These are phyloP conservation scores for Diaporthe sp. DNA, from an alignment of 2,329 filamentous ascomycete species.

Conservation along the genomic window DNA sequence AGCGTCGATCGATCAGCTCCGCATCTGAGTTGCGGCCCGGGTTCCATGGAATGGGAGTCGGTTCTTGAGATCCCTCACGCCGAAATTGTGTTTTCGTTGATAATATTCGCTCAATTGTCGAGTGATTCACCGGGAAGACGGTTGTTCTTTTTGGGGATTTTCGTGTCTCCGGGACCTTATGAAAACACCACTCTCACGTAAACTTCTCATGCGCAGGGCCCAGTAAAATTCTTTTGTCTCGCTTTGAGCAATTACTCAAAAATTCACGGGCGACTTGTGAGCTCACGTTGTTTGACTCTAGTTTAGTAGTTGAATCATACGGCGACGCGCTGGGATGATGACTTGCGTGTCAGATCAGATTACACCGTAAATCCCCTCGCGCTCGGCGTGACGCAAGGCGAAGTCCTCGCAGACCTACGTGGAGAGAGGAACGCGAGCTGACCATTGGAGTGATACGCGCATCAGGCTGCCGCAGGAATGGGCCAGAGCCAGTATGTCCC, in stretches of 20 bases:
- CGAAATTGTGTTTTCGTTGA: not conserved
- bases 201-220: too few relatives aligned
- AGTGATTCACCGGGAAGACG: too few relatives aligned
- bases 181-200: too few relatives aligned
- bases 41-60: too few relatives aligned
- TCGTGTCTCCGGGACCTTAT: too few relatives aligned
- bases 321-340: not conserved
- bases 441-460: not conserved
- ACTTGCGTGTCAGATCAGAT: accelerated
- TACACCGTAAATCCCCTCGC: not conserved
- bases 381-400: not conserved
- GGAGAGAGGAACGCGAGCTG: not conserved
- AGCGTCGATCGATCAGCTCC: not conserved
- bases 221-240: not conserved
- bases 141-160: too few relatives aligned
- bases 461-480: not conserved
- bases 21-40: not conserved
- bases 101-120: not conserved
- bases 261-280: not conserved
- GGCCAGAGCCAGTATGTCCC: not conserved
- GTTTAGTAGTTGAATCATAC: not conserved
- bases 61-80: not conserved
- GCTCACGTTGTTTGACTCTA: not conserved
- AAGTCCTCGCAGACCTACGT: not conserved
- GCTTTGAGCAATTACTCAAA: too few relatives aligned